A percentile compares a stretch with the other conserved stretches of the same genome.
These are phyloP conservation scores for Fonsecaea nubica DNA, from an alignment of 2,329 filamentous ascomycete genomes.

Conservation along the genomic window DNA sequence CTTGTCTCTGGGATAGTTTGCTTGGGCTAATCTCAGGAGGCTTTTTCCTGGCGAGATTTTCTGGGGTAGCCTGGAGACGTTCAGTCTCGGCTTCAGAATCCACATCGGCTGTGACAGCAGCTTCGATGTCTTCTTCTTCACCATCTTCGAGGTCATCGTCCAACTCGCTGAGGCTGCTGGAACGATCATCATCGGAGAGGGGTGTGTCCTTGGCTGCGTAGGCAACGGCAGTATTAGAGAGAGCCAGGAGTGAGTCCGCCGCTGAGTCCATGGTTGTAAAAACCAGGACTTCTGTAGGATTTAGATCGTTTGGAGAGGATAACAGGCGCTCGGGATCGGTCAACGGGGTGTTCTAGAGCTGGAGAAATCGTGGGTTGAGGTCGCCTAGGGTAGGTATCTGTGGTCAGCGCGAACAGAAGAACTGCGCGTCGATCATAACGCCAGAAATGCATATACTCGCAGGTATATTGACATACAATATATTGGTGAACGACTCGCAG, in stretches of 20 bases:
- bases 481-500: conserved; percentile 18
- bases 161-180: conserved; percentile 91
- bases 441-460: not conserved
- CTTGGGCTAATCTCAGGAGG: conserved; percentile 74
- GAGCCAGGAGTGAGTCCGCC: conserved; percentile 43
- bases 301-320: not conserved
- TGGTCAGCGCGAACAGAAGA: conserved; percentile 11
- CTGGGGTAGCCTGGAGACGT: conserved; percentile 86
- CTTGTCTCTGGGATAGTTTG: conserved; percentile 68
- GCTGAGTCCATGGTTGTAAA: conserved; percentile 49
- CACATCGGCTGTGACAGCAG: conserved; percentile 60
- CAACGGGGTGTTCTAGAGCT: conserved; percentile 2
- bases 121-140: conserved; percentile 39
- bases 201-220: conserved; percentile 52
- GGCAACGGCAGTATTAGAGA: conserved; percentile 46
- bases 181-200: conserved; percentile 70
- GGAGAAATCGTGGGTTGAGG: not conserved
- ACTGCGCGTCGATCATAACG: not conserved
- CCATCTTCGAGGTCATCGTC: conserved; percentile 70
- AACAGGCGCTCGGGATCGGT: not conserved
- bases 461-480: conserved; percentile 17
- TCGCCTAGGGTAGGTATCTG: not conserved
- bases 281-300: not conserved
- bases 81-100: conserved; percentile 93
- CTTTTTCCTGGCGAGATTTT: conserved; percentile 63